Evolutionary conservation across 2,329 filamentous ascomycete species (phyloP), one percentile per base, ranked within the genome.

Genomic region (Colletotrichum destructivum): DNA sequence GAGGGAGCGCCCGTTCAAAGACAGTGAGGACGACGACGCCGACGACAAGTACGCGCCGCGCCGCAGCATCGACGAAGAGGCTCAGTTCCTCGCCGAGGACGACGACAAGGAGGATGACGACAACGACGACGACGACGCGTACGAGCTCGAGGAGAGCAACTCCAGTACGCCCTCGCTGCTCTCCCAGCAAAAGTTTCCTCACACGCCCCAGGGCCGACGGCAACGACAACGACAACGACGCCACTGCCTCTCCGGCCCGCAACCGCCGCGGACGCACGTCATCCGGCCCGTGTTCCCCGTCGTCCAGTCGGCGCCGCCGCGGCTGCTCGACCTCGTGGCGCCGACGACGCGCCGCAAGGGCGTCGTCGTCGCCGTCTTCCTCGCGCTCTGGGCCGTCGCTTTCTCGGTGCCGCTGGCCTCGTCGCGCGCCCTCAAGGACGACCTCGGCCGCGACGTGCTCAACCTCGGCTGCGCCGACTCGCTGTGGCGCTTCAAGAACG

Each of bases 401-500:
- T 71, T 71, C 40, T 54, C 52, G 16, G 26, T 67, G 26, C 64
- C 64, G 3, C 64, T 71, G 31, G 26, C 64, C 42, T 69, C 69
- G 26, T 71, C 69, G 5, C 64, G 64, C 52, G 57, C 57, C 2
- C 40, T 71, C 52, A 23, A 23, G 49, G 69, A 68, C 52, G 42
- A 2, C n/a, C 3, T 8, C 38, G 69, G 69, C 44, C 52, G 15
- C 38, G 44, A 52, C 9, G 69, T 60, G 23, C 21, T 71, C 38
- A 71, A 52, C 18, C 64, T 71, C 40, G 64, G 63, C 59, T 71
- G 69, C 65, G 15, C 18, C 26, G 69, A 71, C 52, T 38, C 65
- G 4, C 44, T 68, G 46, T 71, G 69, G 69, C 31, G 40, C 42
- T 71, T 68, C 69, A 71, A 71, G 52, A 71, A 71, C 52, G 65